Evolutionary conservation across 2,329 filamentous ascomycete genomes (phyloP).

Genomic region (Calonectria honghensis): DNA sequence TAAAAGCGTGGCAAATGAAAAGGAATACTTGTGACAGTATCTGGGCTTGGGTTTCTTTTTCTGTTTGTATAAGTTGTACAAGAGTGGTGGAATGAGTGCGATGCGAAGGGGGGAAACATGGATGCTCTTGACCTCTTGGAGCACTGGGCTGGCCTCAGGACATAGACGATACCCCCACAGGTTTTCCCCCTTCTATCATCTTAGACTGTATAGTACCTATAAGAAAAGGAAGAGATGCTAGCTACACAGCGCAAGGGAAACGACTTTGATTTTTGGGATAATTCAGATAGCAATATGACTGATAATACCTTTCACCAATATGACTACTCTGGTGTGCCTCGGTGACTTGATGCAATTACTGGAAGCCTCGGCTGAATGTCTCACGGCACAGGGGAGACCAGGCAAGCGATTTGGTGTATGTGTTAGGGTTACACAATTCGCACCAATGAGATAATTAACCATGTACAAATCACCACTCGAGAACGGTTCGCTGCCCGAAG

Average conservation of each 20-base stretch:
- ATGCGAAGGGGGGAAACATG: slow-evolving; percentile 46
- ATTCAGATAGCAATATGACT: slow-evolving; percentile 41
- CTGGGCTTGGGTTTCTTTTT: slow-evolving; percentile 45
- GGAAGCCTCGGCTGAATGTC: neutral
- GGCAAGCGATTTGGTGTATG: slow-evolving; percentile 1
- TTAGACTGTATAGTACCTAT: slow-evolving; percentile 55
- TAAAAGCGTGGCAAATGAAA: slow-evolving; percentile 31
- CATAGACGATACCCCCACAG: slow-evolving; percentile 58
- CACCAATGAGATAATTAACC: neutral
- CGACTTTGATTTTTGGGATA: slow-evolving; percentile 37
- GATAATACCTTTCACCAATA: slow-evolving; percentile 9
- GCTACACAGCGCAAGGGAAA: slow-evolving; percentile 54
- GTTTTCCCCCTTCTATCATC: slow-evolving; percentile 50
- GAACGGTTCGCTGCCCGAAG: neutral
- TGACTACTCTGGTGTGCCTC: neutral
- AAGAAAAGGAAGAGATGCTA: slow-evolving; percentile 47
- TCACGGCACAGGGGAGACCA: neutral
- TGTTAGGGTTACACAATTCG: neutral
- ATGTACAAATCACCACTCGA: neutral
- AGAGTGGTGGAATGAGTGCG: slow-evolving; percentile 48
- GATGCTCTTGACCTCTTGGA: slow-evolving; percentile 50
- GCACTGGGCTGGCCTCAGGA: slow-evolving; percentile 59
- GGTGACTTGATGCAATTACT: neutral
- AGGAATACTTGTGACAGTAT: slow-evolving; percentile 45
- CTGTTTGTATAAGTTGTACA: slow-evolving; percentile 55